These are phyloP conservation scores for Barnettozyma californica DNA, from an alignment of 805 yeast species.

Conservation along the genomic window DNA sequence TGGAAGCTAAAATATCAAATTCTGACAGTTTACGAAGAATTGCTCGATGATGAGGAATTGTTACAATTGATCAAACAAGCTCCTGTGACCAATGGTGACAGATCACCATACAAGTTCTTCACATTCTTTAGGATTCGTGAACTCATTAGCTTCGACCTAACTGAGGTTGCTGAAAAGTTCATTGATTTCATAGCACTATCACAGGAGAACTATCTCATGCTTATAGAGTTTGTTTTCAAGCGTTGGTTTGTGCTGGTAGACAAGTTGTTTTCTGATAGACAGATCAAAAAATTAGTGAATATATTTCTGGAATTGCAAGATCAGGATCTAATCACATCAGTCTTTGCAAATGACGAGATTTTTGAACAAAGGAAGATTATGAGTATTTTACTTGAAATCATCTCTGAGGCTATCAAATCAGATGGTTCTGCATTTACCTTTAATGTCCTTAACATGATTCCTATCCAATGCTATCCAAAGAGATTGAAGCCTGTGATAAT, in stretches of 20 bases:
- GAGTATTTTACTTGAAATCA: slow-evolving; percentile 21
- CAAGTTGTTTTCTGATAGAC: slow-evolving; percentile 26
- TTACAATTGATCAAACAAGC: slow-evolving; percentile 2
- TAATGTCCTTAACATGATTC: slow-evolving; percentile 29
- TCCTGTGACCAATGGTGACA: background rate
- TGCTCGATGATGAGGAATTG: slow-evolving; percentile 26
- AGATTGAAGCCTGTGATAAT: slow-evolving; percentile 26
- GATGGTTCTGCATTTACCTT: slow-evolving; percentile 1
- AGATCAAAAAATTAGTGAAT: slow-evolving; percentile 27
- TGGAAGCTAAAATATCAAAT: slow-evolving; percentile 47
- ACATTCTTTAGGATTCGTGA: slow-evolving; percentile 48
- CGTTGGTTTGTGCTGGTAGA: slow-evolving; percentile 55
- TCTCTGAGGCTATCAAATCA: slow-evolving; percentile 14
- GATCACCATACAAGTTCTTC: slow-evolving; percentile 22
- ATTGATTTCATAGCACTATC: slow-evolving; percentile 18
- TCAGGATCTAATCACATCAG: slow-evolving; percentile 14
- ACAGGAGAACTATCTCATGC: background rate
- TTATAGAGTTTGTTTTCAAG: slow-evolving; percentile 27
- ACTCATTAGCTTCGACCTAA: slow-evolving; percentile 29
- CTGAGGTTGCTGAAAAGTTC: slow-evolving; percentile 19
- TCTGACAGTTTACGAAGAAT: slow-evolving; percentile 41
- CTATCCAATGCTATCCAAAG: slow-evolving; percentile 45
- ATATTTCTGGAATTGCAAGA: slow-evolving; percentile 23
- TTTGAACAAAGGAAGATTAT: slow-evolving; percentile 45
- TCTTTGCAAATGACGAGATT: slow-evolving; percentile 33